Base-by-base conservation (phyloP, 306 rosid species). In the Corylus heterophylla region DNA sequence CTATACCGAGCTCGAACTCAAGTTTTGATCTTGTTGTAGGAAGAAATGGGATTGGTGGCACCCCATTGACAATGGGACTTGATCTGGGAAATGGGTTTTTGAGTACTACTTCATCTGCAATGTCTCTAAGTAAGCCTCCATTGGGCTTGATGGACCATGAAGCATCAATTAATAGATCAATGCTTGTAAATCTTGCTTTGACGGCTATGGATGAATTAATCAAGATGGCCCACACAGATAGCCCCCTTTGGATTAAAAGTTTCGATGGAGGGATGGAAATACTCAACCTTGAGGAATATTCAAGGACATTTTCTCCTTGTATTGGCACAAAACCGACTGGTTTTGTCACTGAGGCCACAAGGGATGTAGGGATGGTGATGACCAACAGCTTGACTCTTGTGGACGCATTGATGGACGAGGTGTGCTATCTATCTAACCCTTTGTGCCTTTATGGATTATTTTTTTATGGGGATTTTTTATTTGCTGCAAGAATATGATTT, bases 161-260 rank as follows among this genome's bases (percentile, higher is more conserved):
- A 35, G 5, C 62, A 48, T 90, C 86, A 3, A 14, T 73, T 6
- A 93, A 91, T 49, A 78, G 87, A 76, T 59, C 92, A 14, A 83
- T 84, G 86, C 81, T 83, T 50, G 3, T 83, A 0, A 88, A 92
- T 48, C 84, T 92, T 52, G 98, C 98, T 3, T 13, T 82, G 74
- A 78, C 79, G 50, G 92, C 98, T 49, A 92, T 95, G 98, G 91
- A 91, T 64, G 98, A 95, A 74, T 75, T 95, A 17, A 58, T 95
- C 54, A 90, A 86, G 86, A 64, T 91, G 95, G 87, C 88, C 78
- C 92, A 89, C 71, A 74, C 77, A 0, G 93, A 91, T 71, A 49
- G 76, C 54, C 87, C 92, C 52, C 80, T 92, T 42, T 95, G 98
- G 98, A 71, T 91, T 71, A 91, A 87, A 86, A 87, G 76, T 82